A percentile compares a stretch with the other conserved stretches of the same genome.
These are phyloP conservation scores for Diplodia intermedia DNA, from an alignment of 2,329 filamentous ascomycete species.

Conservation along the genomic window DNA sequence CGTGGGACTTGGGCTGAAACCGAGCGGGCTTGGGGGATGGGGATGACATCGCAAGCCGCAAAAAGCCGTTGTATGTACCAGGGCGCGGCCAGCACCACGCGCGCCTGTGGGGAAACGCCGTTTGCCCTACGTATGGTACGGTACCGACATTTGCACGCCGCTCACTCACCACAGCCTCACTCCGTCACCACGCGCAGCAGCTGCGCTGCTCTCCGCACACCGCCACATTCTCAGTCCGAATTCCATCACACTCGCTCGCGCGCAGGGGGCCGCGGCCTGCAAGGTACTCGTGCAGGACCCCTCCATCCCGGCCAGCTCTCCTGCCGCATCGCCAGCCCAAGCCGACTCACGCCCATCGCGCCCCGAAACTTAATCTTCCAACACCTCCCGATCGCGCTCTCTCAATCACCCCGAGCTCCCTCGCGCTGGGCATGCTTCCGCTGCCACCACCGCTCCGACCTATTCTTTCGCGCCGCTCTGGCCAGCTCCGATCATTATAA, in stretches of 20 bases:
- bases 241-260: conserved; percentile 29
- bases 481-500: conserved; percentile 29
- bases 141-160: conserved; percentile 11
- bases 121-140: conserved; percentile 24
- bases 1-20: conserved; percentile 23
- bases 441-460: conserved; percentile 12
- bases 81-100: conserved; percentile 24
- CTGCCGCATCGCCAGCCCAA: conserved; percentile 31
- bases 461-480: conserved; percentile 23
- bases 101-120: conserved; percentile 27
- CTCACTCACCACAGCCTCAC: conserved; percentile 13
- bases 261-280: conserved; percentile 29
- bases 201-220: conserved; percentile 28
- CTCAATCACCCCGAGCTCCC: conserved; percentile 5
- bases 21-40: conserved; percentile 5
- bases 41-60: conserved; percentile 29
- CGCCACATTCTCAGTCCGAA: conserved; percentile 28
- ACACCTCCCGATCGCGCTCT: conserved; percentile 7
- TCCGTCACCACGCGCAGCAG: conserved; percentile 11
- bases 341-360: conserved; percentile 26
- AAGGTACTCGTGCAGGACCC: conserved; percentile 31
- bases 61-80: conserved; percentile 22
- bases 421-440: conserved; percentile 31
- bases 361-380: conserved; percentile 23
- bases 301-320: conserved; percentile 31